These are phyloP conservation scores for Aspergillus sp. DNA, from an alignment of 2,329 filamentous ascomycete species.

Conservation along the genomic window DNA sequence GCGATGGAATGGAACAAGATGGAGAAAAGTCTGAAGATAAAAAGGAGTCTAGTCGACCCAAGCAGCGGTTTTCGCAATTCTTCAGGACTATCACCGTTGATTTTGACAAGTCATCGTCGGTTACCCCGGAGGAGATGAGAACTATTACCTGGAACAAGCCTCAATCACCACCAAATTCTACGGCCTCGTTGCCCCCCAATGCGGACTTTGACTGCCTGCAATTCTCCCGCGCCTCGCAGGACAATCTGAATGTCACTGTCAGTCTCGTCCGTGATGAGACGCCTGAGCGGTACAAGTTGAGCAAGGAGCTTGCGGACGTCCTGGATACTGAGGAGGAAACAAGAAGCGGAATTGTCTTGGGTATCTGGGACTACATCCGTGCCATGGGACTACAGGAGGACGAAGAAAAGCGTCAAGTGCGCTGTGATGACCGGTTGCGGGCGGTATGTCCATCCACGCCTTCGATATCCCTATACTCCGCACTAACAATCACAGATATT, in stretches of 20 bases:
- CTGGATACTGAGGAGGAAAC: constrained; percentile 83
- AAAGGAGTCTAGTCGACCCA: constrained; percentile 21
- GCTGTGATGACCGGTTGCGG: constrained; percentile 76
- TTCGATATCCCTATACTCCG: neutral
- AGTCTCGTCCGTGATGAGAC: constrained; percentile 78
- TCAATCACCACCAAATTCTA: constrained; percentile 44
- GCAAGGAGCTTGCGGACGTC: constrained; percentile 70
- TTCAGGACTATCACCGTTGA: constrained; percentile 49
- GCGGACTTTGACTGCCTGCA: constrained; percentile 84
- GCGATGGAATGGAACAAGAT: constrained; percentile 54
- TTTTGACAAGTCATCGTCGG: constrained; percentile 40
- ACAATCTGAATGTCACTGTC: constrained; percentile 85
- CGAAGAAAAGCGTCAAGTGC: constrained; percentile 87
- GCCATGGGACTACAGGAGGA: constrained; percentile 82
- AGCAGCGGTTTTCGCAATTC: constrained; percentile 44
- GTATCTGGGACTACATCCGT: constrained; percentile 91
- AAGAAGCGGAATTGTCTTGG: constrained; percentile 79
- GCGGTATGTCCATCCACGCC: constrained; percentile 49
- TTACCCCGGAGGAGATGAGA: constrained; percentile 37
- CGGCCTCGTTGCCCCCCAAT: constrained; percentile 50
- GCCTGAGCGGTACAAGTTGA: constrained; percentile 76
- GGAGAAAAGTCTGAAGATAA: constrained; percentile 27
- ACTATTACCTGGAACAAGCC: constrained; percentile 83
- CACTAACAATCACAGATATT: constrained; percentile 53
- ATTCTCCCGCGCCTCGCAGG: constrained; percentile 86